Evolutionary conservation across 768 basidiomycete species (phyloP), one percentile per base, ranked within the genome.

Genomic region (button mushroom (Agaricus bisporus)): DNA sequence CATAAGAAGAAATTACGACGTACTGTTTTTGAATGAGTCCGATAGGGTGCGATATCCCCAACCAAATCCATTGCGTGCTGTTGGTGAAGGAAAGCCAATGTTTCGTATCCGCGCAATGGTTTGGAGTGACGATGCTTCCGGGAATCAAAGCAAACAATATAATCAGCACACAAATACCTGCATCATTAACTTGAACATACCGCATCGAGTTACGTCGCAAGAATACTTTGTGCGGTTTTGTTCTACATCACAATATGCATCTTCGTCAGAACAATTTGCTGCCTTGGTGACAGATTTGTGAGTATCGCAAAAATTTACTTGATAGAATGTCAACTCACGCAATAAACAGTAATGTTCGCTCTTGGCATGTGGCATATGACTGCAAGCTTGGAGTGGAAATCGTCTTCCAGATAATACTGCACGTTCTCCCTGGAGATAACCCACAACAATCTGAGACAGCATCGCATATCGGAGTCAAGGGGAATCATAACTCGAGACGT

Each of bases 111-210:
- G 42, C 4, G 18, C 20, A 17, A 20, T 43, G 14, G 15, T 55
- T 11, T 69, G 66, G 65, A 39, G 54, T 9, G 68, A 70, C 46
- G 66, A 72, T 60, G 68, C 70, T 3, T 70, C 66, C 0, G 69
- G 69, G 29, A 64, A 70, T 59, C 51, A 45, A 15, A 66, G 55
- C 56, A 73, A 73, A 56, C 67, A 70, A 44, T 72, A 65, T 50
- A 71, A 73, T 45, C 49, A 62, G 0, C 70, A 72, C 49, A 65
- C 54, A 10, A 72, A 73, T 46, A 47, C 70, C 1, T 73, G 70
- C 39, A 44, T 68, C 2, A 52, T 57, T n/a, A 67, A 69, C 51
- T 39, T 54, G 0, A 67, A 60, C 50, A n/a, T 71, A 0, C 68
- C 71, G 2, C 62, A 66, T n/a, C 54, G 45, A 0, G 47, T 53